Evolutionary conservation across 1,284 basidiomycete species (phyloP).

Genomic region (Ceratobasidium sp.): DNA sequence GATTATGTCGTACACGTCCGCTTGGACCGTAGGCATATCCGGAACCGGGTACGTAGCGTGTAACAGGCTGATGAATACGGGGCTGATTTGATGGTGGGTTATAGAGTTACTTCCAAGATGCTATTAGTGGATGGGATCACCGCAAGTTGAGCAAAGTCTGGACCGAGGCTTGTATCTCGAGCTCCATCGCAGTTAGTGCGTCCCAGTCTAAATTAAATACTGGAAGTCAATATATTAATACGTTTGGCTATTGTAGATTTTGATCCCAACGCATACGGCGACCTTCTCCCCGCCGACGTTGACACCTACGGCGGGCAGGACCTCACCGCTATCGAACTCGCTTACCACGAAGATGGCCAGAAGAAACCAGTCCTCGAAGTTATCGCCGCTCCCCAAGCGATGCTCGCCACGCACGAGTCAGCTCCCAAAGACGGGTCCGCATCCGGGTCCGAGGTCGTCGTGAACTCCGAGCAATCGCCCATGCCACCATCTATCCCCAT

Average conservation of each 20-base stretch:
- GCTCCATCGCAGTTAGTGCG: conserved; percentile 59
- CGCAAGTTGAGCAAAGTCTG: conserved; percentile 53
- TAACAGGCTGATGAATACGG: not conserved
- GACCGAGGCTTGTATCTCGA: conserved; percentile 61
- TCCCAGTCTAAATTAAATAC: not conserved
- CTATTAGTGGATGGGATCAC: conserved; percentile 40
- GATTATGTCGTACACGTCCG: conserved; percentile 68
- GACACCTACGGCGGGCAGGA: conserved; percentile 43
- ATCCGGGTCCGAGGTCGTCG: too few species aligned
- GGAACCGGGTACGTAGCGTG: conserved; percentile 7
- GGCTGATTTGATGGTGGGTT: not conserved
- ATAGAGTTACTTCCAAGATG: conserved; percentile 27
- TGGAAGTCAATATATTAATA: conserved; percentile 10
- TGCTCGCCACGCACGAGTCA: not conserved
- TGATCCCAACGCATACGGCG: not conserved
- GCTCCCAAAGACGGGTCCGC: not conserved
- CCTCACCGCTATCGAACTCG: conserved; percentile 44
- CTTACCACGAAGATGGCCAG: conserved; percentile 11
- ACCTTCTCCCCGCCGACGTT: conserved; percentile 13
- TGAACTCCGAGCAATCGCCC: too few species aligned
- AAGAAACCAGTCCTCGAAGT: not conserved
- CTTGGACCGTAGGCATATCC: conserved; percentile 56
- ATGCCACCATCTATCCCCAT: too few species aligned
- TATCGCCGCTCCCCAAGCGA: not conserved
- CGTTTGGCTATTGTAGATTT: not conserved